Evolutionary conservation across 2,329 filamentous ascomycete genomes (phyloP).

Genomic region (Daldinia eschscholtzii): DNA sequence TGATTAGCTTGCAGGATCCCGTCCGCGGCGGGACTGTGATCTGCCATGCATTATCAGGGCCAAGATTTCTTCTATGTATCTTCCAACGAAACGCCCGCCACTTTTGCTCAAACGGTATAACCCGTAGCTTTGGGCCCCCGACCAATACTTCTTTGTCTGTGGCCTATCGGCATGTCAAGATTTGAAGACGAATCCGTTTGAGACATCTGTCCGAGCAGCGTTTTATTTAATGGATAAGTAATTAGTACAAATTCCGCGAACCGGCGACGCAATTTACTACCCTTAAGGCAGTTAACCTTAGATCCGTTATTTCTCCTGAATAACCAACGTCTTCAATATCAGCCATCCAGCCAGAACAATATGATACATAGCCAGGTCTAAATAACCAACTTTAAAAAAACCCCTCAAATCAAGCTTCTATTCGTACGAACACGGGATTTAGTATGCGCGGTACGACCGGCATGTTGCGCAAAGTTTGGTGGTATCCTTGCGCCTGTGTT

Average conservation of each 20-base stretch:
- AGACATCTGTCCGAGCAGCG: constrained; percentile 33
- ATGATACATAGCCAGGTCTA: not conserved
- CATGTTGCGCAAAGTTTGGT: constrained; percentile 32
- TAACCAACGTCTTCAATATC: not conserved
- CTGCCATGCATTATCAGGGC: constrained; percentile 44
- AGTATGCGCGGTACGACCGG: constrained; percentile 13
- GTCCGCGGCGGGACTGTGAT: constrained; percentile 38
- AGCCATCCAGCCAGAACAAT: not conserved
- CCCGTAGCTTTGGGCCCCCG: constrained; percentile 29
- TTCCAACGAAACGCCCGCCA: constrained; percentile 34
- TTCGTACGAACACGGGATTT: constrained; percentile 29
- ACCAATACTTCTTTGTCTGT: constrained; percentile 23
- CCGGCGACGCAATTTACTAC: not conserved
- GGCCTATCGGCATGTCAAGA: constrained; percentile 29
- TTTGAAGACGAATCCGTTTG: constrained; percentile 34
- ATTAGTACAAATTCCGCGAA: constrained; percentile 22
- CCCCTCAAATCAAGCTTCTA: constrained; percentile 7
- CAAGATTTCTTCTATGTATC: constrained; percentile 31
- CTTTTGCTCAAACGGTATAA: constrained; percentile 28
- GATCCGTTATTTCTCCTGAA: not conserved
- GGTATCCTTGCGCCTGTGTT: constrained; percentile 16
- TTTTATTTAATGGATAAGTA: constrained; percentile 4
- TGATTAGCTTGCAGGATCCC: constrained; percentile 38
- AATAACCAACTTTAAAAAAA: constrained; percentile 5
- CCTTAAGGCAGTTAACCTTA: not conserved